These are phyloP conservation scores for Ensete glaucum DNA, from an alignment of 176 grass and related monocot species.

Conservation along the genomic window DNA sequence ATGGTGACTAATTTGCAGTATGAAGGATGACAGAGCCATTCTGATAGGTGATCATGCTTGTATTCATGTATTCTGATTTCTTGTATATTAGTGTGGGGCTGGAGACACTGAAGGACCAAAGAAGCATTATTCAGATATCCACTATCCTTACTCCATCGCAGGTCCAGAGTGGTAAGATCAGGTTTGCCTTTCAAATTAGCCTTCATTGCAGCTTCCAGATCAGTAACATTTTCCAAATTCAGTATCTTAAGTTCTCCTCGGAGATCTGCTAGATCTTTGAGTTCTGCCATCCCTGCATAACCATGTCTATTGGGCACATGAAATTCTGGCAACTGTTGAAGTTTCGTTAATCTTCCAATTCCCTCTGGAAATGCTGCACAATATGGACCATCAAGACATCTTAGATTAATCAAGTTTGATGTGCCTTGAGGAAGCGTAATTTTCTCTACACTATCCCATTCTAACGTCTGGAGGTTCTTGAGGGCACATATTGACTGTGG, in stretches of 20 bases:
- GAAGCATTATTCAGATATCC: not conserved
- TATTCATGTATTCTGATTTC: not conserved
- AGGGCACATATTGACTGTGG: constrained; percentile 13
- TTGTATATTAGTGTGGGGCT: constrained; percentile 16
- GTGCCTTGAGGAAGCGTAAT: constrained; percentile 7
- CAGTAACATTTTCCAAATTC: constrained; percentile 13
- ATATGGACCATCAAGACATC: constrained; percentile 5
- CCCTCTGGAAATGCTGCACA: constrained; percentile 2
- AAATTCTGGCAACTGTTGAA: constrained; percentile 16
- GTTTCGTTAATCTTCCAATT: constrained; percentile 19
- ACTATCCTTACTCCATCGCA: not conserved
- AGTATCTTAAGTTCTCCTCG: constrained; percentile 16
- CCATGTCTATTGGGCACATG: not conserved
- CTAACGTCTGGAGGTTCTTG: constrained; percentile 22
- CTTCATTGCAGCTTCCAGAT: not conserved
- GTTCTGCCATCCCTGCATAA: constrained; percentile 2
- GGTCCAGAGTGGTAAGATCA: not conserved
- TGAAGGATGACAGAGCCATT: constrained; percentile 16
- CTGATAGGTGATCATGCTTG: not conserved
- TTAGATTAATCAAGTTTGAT: constrained; percentile 9
- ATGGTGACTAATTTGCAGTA: constrained; percentile 11
- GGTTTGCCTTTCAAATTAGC: constrained; percentile 13
- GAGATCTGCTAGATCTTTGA: constrained; percentile 16
- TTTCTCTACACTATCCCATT: not conserved
- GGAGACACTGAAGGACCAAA: not conserved